Conservation (phyloP, 2,329 filamentous ascomycete genomes). For the Scopulariopsis brevicaulis region DNA sequence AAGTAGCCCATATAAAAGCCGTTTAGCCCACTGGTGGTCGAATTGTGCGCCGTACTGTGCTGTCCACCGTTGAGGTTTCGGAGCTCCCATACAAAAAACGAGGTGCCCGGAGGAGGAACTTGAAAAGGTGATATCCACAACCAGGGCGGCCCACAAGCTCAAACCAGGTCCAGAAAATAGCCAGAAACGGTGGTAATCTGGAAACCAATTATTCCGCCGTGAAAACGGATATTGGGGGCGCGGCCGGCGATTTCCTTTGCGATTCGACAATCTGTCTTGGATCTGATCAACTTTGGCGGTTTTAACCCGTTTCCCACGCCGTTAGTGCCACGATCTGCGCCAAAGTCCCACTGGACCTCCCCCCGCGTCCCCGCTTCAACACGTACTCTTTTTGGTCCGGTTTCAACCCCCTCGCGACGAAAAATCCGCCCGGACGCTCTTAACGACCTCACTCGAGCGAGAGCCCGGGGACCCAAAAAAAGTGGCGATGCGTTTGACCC, state of each 20-base stretch:
- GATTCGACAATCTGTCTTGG: background rate
- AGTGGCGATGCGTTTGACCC: too few species aligned
- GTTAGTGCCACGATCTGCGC: background rate
- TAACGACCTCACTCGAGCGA: too few species aligned
- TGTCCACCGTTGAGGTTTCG: background rate
- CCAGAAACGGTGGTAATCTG: background rate
- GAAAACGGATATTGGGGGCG: background rate
- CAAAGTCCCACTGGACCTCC: background rate
- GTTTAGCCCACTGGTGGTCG: background rate
- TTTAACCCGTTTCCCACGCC: background rate
- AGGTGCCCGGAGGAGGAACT: background rate
- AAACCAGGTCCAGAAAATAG: background rate
- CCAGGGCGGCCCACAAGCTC: background rate
- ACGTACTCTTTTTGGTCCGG: background rate
- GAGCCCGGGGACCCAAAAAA: too few species aligned
- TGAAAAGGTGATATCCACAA: background rate
- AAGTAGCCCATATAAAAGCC: background rate
- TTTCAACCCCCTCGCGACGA: background rate
- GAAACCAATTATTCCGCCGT: background rate
- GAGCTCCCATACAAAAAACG: background rate
- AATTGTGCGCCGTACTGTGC: background rate
- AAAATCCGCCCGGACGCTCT: background rate
- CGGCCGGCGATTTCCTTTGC: background rate
- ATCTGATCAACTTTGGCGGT: background rate
- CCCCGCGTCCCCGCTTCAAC: background rate